Evolutionary conservation across 768 basidiomycete genomes (phyloP).

Genomic region (Phaffia australis): DNA sequence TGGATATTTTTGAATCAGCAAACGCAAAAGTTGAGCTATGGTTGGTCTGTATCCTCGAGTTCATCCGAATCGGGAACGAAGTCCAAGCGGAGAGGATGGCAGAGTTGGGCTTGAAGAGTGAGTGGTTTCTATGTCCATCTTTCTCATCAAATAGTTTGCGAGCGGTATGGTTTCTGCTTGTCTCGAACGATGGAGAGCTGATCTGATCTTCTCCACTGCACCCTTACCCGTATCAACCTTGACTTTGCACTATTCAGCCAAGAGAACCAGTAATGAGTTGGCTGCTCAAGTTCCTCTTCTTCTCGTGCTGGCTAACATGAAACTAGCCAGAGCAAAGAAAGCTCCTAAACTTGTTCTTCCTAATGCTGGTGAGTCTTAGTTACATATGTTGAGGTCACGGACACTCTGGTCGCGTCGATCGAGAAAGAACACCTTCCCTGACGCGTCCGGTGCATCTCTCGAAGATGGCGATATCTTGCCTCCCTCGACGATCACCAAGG

Average conservation of each 20-base stretch:
- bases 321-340: slow-evolving; percentile 62
- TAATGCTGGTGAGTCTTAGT: slow-evolving; percentile 55
- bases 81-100: slow-evolving; percentile 69
- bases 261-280: slow-evolving; percentile 37
- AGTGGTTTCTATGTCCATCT: slow-evolving; percentile 23
- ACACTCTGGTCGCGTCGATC: too few relatives aligned
- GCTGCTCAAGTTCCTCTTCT: slow-evolving; percentile 53
- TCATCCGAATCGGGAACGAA: slow-evolving; percentile 53
- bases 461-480: slow-evolving; percentile 35
- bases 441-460: not conserved
- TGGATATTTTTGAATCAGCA: slow-evolving; percentile 51
- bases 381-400: not conserved
- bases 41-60: slow-evolving; percentile 37
- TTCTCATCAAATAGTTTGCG: not conserved
- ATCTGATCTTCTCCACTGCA: too few relatives aligned
- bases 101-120: slow-evolving; percentile 43
- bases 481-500: slow-evolving; percentile 28
- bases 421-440: not conserved
- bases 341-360: slow-evolving; percentile 70
- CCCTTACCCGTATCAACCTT: slow-evolving; percentile 36
- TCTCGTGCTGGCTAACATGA: slow-evolving; percentile 75
- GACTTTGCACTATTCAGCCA: slow-evolving; percentile 43
- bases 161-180: slow-evolving; percentile 23
- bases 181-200: slow-evolving; percentile 34
- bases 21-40: slow-evolving; percentile 63